A percentile compares a stretch with the other conserved stretches of the same genome.
Conservation (phyloP, 2,329 filamentous ascomycete species). For the Microascus cirrosus region DNA sequence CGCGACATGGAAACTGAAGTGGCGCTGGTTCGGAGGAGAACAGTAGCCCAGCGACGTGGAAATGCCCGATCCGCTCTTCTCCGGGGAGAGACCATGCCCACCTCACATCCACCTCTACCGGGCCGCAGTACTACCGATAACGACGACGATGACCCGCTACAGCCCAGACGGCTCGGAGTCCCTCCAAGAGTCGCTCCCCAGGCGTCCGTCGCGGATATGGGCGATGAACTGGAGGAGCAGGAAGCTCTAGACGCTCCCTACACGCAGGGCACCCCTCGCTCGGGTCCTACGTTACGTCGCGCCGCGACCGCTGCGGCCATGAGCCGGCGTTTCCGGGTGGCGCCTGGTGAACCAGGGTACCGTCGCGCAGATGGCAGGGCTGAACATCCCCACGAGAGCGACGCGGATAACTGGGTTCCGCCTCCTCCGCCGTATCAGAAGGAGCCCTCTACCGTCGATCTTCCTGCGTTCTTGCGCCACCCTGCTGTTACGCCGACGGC, state of each 20-base stretch:
- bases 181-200: constrained; percentile 14
- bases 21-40: constrained; percentile 64
- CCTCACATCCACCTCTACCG: constrained; percentile 7
- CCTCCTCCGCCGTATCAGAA: constrained; percentile 72
- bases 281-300: constrained; percentile 57
- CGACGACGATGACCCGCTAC: constrained; percentile 38
- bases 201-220: constrained; percentile 9
- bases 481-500: constrained; percentile 24
- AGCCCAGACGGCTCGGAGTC: constrained; percentile 35
- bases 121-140: constrained; percentile 14
- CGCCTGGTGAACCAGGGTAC: constrained; percentile 46
- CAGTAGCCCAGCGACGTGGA: constrained; percentile 52
- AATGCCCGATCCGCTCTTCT: constrained; percentile 33
- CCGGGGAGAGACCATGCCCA: constrained; percentile 32
- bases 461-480: constrained; percentile 45
- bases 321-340: constrained; percentile 55
- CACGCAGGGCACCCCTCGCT: constrained; percentile 60
- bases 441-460: constrained; percentile 42
- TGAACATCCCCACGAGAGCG: constrained; percentile 74
- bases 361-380: constrained; percentile 57
- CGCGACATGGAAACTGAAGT: constrained; percentile 69
- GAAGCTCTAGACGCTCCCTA: constrained; percentile 61
- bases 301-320: constrained; percentile 68
- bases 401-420: constrained; percentile 81
- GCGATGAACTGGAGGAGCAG: constrained; percentile 38